Conservation (phyloP, 345 rosid genomes). For the Populus ilicifolia region DNA sequence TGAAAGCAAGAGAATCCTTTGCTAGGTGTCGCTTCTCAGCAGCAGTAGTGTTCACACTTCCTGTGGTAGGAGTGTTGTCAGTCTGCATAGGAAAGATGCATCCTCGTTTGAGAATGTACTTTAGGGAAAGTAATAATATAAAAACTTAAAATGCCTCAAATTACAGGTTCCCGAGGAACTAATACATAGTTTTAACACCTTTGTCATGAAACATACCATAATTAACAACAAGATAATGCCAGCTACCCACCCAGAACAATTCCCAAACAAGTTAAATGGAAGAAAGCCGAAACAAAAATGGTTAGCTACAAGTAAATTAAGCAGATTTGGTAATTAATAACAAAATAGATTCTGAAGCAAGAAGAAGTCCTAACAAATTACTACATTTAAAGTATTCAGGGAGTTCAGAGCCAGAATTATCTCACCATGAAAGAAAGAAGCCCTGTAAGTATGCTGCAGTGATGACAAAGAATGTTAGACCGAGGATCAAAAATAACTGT, state of each 20-base stretch:
- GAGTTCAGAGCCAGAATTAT: slow-evolving; percentile 3
- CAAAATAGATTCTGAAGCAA: neutral
- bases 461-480: slow-evolving; percentile 16
- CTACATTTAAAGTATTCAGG: neutral
- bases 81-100: slow-evolving; percentile 43
- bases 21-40: slow-evolving; percentile 88
- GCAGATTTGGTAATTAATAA: neutral
- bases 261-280: neutral
- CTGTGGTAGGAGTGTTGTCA: slow-evolving; percentile 97
- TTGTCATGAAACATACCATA: neutral
- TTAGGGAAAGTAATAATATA: neutral
- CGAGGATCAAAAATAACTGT: neutral
- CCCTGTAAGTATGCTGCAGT: slow-evolving; percentile 95
- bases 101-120: slow-evolving; percentile 6
- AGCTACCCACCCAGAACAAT: neutral
- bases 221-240: neutral
- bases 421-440: slow-evolving; percentile 99
- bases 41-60: slow-evolving; percentile 75
- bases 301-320: neutral
- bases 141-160: slow-evolving; percentile 1
- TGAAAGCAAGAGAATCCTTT: slow-evolving; percentile 84
- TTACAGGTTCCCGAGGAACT: neutral
- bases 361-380: neutral
- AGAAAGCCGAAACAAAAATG: neutral
- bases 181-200: neutral